Percentiles rank a stretch among this genome's conserved stretches.
These are phyloP conservation scores for Dalbergia cultrata DNA, from an alignment of 306 rosid species.

Conservation along the genomic window DNA sequence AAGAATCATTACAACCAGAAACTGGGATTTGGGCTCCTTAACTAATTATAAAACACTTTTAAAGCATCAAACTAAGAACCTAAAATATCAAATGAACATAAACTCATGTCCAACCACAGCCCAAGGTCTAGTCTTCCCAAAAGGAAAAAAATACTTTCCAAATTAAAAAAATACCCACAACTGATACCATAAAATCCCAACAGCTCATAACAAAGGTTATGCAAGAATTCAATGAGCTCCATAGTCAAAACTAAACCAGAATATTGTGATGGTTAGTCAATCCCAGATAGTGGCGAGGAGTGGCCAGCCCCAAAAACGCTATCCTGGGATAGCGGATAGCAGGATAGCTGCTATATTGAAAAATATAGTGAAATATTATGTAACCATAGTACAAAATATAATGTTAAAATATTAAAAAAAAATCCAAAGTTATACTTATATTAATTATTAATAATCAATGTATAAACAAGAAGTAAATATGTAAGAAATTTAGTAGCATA, in stretches of 20 bases:
- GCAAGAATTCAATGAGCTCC: neutral
- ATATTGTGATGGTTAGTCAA: neutral
- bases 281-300: too few relatives aligned
- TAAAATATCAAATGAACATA: neutral
- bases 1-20: neutral
- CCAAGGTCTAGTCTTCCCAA: neutral
- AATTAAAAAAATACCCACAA: neutral
- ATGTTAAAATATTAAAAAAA: too few relatives aligned
- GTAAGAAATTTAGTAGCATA: too few relatives aligned
- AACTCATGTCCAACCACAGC: constrained; percentile 1
- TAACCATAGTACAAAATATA: too few relatives aligned
- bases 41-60: neutral
- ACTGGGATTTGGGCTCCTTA: neutral
- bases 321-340: too few relatives aligned
- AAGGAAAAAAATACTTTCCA: neutral
- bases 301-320: too few relatives aligned
- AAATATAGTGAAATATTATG: too few relatives aligned
- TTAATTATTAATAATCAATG: too few relatives aligned
- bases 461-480: too few relatives aligned
- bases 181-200: neutral
- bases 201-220: neutral
- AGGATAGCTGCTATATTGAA: too few relatives aligned
- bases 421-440: too few relatives aligned
- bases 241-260: constrained; percentile 8
- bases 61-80: constrained; percentile 5